These are phyloP conservation scores for Phylloporus sp. DNA, from an alignment of 768 basidiomycete species.

Conservation along the genomic window DNA sequence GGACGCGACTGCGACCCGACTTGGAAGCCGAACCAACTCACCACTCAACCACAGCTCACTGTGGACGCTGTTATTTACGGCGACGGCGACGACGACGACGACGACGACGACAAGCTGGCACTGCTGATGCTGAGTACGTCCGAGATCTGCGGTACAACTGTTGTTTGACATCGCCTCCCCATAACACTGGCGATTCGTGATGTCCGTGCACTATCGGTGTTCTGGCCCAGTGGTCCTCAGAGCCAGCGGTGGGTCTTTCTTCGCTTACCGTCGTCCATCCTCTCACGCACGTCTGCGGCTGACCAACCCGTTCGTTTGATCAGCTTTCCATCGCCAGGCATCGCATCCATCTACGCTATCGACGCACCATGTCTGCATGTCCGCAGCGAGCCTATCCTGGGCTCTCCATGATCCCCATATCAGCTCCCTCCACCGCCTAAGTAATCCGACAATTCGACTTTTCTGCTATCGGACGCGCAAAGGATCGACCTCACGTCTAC, in stretches of 20 bases:
- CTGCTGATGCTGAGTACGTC: not conserved
- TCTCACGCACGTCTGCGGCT: constrained; percentile 8
- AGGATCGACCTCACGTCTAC: constrained; percentile 2
- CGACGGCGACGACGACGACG: not conserved
- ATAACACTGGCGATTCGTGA: not conserved
- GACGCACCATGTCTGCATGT: constrained; percentile 24
- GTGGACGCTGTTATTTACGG: too few species aligned
- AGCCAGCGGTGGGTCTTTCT: not conserved
- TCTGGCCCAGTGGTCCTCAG: constrained; percentile 8
- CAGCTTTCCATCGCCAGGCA: not conserved
- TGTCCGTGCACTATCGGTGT: constrained; percentile 1
- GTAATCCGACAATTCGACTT: not conserved
- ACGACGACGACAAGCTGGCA: not conserved
- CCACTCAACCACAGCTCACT: not conserved
- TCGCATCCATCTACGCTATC: constrained; percentile 9
- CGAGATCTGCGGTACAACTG: not conserved
- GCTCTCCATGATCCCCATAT: too few species aligned
- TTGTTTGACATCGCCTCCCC: not conserved
- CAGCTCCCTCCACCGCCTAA: not conserved
- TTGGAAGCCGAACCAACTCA: not conserved
- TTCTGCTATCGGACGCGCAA: too few species aligned
- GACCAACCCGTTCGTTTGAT: not conserved
- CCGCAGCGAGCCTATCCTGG: constrained; percentile 3
- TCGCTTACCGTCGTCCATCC: constrained; percentile 8
- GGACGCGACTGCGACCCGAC: constrained; percentile 10